A percentile compares a stretch with the other conserved stretches of the same genome.
Evolutionary conservation across 2,329 filamentous ascomycete genomes (phyloP).

Genomic region (Diaporthe eres): DNA sequence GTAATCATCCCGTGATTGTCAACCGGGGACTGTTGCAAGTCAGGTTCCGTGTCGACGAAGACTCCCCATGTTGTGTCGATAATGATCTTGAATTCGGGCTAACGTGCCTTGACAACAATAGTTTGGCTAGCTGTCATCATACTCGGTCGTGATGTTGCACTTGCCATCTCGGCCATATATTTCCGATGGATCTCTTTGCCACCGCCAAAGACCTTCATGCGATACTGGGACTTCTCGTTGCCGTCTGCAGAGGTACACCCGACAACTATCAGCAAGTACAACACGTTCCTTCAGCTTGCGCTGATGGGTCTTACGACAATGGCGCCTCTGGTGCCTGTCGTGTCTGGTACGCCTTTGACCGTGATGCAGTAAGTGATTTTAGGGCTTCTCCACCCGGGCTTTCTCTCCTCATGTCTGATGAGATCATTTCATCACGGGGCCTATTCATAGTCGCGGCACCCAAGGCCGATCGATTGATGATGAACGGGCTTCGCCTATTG

Average conservation of each 20-base stretch:
- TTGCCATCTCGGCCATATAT: constrained; percentile 90
- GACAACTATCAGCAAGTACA: constrained; percentile 89
- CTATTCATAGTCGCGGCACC: not conserved
- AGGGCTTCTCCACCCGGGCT: not conserved
- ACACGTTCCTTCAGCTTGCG: constrained; percentile 91
- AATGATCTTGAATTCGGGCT: not conserved
- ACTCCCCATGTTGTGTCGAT: not conserved
- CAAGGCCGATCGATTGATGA: not conserved
- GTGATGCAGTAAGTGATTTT: constrained; percentile 72
- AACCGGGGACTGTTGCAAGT: not conserved
- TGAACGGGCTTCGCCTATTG: not conserved
- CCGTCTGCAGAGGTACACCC: constrained; percentile 88
- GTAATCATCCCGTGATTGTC: not conserved
- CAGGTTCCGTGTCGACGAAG: not conserved
- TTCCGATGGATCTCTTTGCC: constrained; percentile 96
- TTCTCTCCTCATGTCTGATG: not conserved
- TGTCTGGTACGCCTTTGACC: constrained; percentile 68
- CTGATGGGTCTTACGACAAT: constrained; percentile 89
- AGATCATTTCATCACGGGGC: not conserved
- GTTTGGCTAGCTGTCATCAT: constrained; percentile 93
- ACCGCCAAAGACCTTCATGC: constrained; percentile 88
- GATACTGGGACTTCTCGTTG: constrained; percentile 98
- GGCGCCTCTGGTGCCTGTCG: constrained; percentile 78
- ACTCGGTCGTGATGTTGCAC: constrained; percentile 86
- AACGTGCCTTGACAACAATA: constrained; percentile 49